phyloP scores from a whole-genome alignment of 2,329 filamentous ascomycete genomes.

The Alternaria arborescens region DNA sequence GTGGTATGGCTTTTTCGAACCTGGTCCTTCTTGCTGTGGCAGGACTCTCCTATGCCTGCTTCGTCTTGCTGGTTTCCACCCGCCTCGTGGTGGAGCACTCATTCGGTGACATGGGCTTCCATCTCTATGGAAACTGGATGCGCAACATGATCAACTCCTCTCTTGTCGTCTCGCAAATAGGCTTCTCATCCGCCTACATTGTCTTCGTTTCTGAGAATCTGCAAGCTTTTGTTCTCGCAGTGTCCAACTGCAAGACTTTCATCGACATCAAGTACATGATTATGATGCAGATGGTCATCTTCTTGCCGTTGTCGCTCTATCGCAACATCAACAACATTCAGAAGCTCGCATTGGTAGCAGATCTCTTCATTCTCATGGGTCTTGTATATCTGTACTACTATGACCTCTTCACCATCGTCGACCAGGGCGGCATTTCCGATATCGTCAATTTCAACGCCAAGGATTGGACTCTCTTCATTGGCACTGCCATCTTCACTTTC shows the following conservation, averaged over 20 bases:
- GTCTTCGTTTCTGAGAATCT: conserved; percentile 97
- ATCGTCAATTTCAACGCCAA: conserved; percentile 89
- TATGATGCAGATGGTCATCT: conserved; percentile 92
- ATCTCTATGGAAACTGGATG: conserved; percentile 91
- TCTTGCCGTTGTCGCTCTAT: conserved; percentile 91
- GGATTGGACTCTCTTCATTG: conserved; percentile 97
- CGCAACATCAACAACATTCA: conserved; percentile 97
- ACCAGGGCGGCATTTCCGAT: conserved; percentile 77
- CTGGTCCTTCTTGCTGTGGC: conserved; percentile 87
- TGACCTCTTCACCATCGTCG: conserved; percentile 83
- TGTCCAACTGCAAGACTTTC: conserved; percentile 83
- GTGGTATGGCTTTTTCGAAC: conserved; percentile 97
- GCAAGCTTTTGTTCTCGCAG: conserved; percentile 91
- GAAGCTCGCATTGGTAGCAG: conserved; percentile 91
- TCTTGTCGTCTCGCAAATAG: conserved; percentile 93
- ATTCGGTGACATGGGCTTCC: conserved; percentile 95
- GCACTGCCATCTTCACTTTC: conserved; percentile 98
- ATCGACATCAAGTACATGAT: conserved; percentile 92
- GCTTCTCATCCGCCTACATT: conserved; percentile 93
- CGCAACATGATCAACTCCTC: conserved; percentile 85
- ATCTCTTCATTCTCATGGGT: conserved; percentile 92
- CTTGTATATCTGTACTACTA: conserved; percentile 96
- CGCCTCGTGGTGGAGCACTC: conserved; percentile 88
- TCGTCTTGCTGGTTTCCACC: conserved; percentile 89
- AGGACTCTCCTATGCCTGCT: conserved; percentile 92